These are phyloP conservation scores for Canna indica DNA, from an alignment of 176 grass and related monocot species.

Conservation along the genomic window DNA sequence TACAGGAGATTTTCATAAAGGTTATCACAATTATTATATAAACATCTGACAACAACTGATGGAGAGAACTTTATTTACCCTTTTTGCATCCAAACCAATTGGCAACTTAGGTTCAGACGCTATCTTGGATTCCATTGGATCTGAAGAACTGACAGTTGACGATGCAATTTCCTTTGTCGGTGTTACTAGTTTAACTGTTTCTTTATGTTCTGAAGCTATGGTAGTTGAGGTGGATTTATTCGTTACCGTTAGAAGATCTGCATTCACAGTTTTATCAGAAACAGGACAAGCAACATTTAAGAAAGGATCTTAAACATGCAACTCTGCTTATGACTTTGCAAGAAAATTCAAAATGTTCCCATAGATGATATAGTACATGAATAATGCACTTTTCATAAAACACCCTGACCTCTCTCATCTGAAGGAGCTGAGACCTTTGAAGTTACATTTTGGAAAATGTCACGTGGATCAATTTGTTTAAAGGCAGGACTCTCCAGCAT, in stretches of 20 bases:
- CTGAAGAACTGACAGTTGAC: background rate
- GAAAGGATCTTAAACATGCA: background rate
- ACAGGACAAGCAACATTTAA: background rate
- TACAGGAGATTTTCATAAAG: constrained; percentile 14
- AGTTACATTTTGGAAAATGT: constrained; percentile 47
- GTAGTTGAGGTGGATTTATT: background rate
- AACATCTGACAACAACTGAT: background rate
- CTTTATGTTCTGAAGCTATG: constrained; percentile 29
- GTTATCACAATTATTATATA: constrained; percentile 14
- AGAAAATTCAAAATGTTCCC: constrained; percentile 1
- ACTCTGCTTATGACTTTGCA: background rate
- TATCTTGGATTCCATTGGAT: background rate
- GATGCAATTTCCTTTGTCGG: constrained; percentile 19
- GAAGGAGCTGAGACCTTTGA: constrained; percentile 16
- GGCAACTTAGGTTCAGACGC: background rate
- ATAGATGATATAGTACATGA: constrained; percentile 18
- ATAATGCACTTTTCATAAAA: constrained; percentile 26
- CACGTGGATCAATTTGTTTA: constrained; percentile 29
- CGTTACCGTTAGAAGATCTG: background rate
- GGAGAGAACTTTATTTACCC: constrained; percentile 29
- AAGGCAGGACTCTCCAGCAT: constrained; percentile 33
- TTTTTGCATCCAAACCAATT: constrained; percentile 30
- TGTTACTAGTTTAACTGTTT: constrained; percentile 23
- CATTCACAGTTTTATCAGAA: background rate
- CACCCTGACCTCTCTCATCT: constrained; percentile 21